Evolutionary conservation across 1,284 basidiomycete species (phyloP), one percentile per base, ranked within the genome.

Genomic region (Ceratorhiza oryzae-sativae): DNA sequence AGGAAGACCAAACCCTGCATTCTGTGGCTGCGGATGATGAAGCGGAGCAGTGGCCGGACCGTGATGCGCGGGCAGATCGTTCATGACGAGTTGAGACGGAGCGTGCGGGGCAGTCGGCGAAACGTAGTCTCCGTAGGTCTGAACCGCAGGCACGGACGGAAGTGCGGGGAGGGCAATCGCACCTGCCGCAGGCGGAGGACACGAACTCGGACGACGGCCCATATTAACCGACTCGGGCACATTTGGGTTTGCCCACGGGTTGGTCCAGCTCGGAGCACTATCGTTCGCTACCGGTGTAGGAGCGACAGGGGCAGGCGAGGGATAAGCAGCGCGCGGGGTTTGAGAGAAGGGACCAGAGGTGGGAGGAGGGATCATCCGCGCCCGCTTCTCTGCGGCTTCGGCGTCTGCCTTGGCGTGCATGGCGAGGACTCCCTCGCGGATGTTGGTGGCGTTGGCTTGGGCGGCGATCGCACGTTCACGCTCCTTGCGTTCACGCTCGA

Each of bases 371-470:
- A 30, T 39, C 32, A 20, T 8, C 6, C 46, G 46, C 3, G 25
- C 46, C 12, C 65, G 65, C 20, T 20, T 45, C 10, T 70, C 55
- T 23, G 42, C 53, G 12, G 30, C 55, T 30, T 70, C 42, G 27
- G 67, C 67, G 27, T 70, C 67, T 25, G 67, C 55, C 45, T 58
- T 56, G 41, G 67, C 53, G 42, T 70, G 67, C 65, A 68, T 68
- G 12, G 48, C 53, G 25, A 68, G 41, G 10, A 68, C 65, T 42
- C 65, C 65, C 53, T 68, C 65, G 20, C 65, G 32, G 10, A 68
- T 27, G 53, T 56, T 56, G 3, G 53, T 41, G 6, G 65, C 65
- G 39, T 36, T 34, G 41, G 65, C 51, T 32, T 68, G 65, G 25
- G 65, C 65, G 27, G 65, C 65, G 39, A 68, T 46, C 20, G 65